Base-by-base conservation (phyloP, 805 yeast species). In the Barnettozyma sp. region DNA sequence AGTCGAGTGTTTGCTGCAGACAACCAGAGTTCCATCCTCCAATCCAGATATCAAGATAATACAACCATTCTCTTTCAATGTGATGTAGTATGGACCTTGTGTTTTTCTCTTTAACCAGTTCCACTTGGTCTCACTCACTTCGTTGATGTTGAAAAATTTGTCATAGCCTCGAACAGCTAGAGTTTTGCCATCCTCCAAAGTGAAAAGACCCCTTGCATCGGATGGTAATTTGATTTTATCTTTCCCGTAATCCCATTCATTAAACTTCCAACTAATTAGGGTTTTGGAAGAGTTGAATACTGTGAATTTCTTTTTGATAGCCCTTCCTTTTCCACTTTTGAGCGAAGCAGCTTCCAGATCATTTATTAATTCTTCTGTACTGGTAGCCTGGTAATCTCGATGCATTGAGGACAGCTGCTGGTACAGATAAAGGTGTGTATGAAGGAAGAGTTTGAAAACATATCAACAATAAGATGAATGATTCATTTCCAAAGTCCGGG, bases 41-140 rank as follows among this genome's bases (percentile, higher is more conserved):
- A 85, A 58, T 0, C 90, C 97, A 2, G 94, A 68, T 11, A 92
- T 69, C 41, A 92, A 76, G 2, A 84, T 77, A 35, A 92, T 87
- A 51, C 97, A 92, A 0, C 99, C 99, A 53, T 92, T 92, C 39
- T 94, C 94, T 54, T 92, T 92, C 24, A 80, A 65, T 0, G 96
- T 78, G 3, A 87, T 72, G 14, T 71, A 73, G 55, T 81, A 92
- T 0, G 97, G 96, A 0, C 95, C 96, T 5, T 26, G 22, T 0
- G 92, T 79, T 22, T 64, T 48, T 1, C 45, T 32, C n/a, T 50
- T 46, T 5, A 87, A 52, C 46, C 54, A 50, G 0, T 58, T 59
- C 65, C 76, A 66, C 40, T 64, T 69, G 0, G 94, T 80, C 6
- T 44, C 43, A 0, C 59, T 44, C 2, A 71, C 66, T 55, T 92